phyloP scores from a whole-genome alignment of 2,329 filamentous ascomycete genomes.

The Fusarium sulawesiense region DNA sequence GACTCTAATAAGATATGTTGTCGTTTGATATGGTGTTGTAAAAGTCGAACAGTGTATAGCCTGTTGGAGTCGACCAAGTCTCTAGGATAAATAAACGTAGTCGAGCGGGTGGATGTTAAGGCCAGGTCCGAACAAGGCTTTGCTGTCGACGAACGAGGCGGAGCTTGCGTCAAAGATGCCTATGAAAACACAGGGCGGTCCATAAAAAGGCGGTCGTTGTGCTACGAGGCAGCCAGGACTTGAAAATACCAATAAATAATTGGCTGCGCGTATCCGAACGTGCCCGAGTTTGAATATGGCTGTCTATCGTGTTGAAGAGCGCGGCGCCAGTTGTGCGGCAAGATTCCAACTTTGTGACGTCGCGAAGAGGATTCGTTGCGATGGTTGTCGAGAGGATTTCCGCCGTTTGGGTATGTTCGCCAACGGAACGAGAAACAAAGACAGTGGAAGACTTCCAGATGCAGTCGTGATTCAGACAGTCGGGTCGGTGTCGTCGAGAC shows the following conservation, averaged over 20 bases:
- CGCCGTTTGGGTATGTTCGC: constrained; percentile 8
- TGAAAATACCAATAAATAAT: constrained; percentile 14
- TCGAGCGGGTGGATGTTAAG: background rate
- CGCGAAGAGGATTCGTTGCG: constrained; percentile 18
- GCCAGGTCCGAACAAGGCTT: background rate
- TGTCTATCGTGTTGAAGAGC: constrained; percentile 2
- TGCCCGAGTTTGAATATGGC: background rate
- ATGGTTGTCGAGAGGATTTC: constrained; percentile 22
- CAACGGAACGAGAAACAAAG: constrained; percentile 9
- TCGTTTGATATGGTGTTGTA: background rate
- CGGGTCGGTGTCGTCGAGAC: constrained; percentile 22
- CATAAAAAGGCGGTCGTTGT: constrained; percentile 49
- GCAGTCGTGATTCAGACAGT: constrained; percentile 40
- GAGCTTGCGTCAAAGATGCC: constrained; percentile 43
- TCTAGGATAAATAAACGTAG: background rate
- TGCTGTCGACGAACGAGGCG: constrained; percentile 31
- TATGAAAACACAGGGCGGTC: constrained; percentile 47
- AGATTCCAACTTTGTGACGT: constrained; percentile 18
- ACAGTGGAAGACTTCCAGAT: constrained; percentile 7
- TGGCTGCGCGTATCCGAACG: constrained; percentile 30
- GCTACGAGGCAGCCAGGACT: constrained; percentile 29
- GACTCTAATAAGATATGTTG: constrained; percentile 10
- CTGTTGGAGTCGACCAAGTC: background rate
- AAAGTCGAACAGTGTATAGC: constrained; percentile 1
- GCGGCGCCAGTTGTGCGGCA: constrained; percentile 24